phyloP scores from a whole-genome alignment of 2,329 filamentous ascomycete species.

The Sarocladiaceae sp. region DNA sequence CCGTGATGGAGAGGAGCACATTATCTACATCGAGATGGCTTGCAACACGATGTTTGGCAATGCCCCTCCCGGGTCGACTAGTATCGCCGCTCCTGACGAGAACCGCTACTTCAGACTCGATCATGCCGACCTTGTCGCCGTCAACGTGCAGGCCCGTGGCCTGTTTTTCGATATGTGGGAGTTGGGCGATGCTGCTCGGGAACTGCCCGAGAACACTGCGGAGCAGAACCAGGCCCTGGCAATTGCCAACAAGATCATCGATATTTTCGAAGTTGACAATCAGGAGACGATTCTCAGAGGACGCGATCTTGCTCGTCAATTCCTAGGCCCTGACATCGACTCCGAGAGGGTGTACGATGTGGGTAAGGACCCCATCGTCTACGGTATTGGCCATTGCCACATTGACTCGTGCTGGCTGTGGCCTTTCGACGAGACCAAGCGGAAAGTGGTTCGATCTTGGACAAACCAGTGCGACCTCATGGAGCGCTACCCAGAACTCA shows the following conservation, averaged over 20 bases:
- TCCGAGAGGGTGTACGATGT: conserved; percentile 79
- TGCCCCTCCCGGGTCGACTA: conserved; percentile 69
- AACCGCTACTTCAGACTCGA: conserved; percentile 74
- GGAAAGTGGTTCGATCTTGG: conserved; percentile 94
- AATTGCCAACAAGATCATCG: conserved; percentile 83
- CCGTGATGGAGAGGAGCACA: conserved; percentile 80
- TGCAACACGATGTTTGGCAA: conserved; percentile 99
- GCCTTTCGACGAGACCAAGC: conserved; percentile 97
- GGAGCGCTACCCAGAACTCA: conserved; percentile 89
- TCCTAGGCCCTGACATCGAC: conserved; percentile 77
- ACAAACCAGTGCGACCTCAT: conserved; percentile 94
- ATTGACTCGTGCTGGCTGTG: conserved; percentile 99
- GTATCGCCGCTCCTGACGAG: conserved; percentile 84
- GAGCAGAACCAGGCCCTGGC: conserved; percentile 83
- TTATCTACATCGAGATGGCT: conserved; percentile 95
- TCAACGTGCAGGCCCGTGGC: conserved; percentile 79
- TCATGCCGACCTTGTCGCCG: conserved; percentile 80
- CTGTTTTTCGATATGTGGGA: conserved; percentile 95
- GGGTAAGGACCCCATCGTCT: conserved; percentile 72
- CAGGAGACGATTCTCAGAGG: conserved; percentile 74
- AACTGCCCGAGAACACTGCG: conserved; percentile 85
- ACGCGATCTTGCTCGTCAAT: conserved; percentile 77
- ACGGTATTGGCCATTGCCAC: conserved; percentile 91
- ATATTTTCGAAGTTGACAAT: conserved; percentile 78
- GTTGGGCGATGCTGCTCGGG: conserved; percentile 84